These are phyloP conservation scores for Phytophthora palmivora DNA, from an alignment of 352 stramenopile genomes.

Conservation along the genomic window DNA sequence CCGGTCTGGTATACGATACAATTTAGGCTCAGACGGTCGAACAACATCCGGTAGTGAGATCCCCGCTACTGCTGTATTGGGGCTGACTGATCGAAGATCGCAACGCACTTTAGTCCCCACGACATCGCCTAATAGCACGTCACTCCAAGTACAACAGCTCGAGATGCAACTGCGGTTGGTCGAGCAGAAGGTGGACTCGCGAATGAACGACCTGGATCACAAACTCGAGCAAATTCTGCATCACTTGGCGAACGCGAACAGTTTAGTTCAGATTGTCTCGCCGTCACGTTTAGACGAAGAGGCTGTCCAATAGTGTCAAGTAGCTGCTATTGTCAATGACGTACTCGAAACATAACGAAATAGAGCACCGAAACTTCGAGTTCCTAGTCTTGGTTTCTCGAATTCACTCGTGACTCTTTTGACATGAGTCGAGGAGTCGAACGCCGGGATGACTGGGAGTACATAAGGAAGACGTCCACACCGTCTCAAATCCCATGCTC, in stretches of 20 bases:
- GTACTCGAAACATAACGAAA: not conserved
- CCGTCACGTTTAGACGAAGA: constrained; percentile 12
- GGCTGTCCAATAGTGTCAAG: constrained; percentile 4
- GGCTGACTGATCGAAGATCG: constrained; percentile 21
- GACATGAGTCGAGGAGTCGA: not conserved
- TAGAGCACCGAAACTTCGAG: not conserved
- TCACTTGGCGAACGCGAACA: constrained; percentile 17
- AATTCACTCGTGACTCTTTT: constrained; percentile 12
- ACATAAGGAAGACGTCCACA: constrained; percentile 16
- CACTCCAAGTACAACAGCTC: constrained; percentile 33
- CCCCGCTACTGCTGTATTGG: not conserved
- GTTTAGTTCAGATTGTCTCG: constrained; percentile 12
- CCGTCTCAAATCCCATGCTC: constrained; percentile 31
- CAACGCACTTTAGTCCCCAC: constrained; percentile 7
- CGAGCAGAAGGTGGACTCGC: constrained; percentile 42
- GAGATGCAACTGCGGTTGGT: constrained; percentile 28
- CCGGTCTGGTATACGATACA: not conserved
- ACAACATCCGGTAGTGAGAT: not conserved
- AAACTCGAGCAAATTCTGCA: constrained; percentile 45
- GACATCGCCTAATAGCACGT: not conserved
- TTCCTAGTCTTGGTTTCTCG: not conserved
- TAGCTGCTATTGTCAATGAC: not conserved
- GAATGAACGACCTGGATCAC: constrained; percentile 32
- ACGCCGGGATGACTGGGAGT: constrained; percentile 22
- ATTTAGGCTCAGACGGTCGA: not conserved